Conservation (phyloP, 2,329 filamentous ascomycete genomes). For the Calonectria montana region DNA sequence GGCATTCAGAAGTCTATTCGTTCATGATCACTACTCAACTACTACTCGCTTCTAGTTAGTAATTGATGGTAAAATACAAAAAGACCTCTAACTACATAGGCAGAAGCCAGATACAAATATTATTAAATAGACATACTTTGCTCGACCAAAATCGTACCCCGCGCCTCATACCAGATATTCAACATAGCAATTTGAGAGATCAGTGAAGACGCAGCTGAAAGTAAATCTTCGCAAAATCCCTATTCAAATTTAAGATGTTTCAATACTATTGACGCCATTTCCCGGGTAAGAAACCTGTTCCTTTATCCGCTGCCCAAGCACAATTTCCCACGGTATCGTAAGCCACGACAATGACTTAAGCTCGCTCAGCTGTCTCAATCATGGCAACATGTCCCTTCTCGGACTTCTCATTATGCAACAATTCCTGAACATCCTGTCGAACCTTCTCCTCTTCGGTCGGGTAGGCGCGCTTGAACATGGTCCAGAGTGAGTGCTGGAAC, state of each 20-base stretch:
- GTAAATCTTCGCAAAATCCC: neutral
- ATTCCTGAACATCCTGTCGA: conserved; percentile 16
- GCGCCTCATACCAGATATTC: neutral
- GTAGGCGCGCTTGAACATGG: conserved; percentile 22
- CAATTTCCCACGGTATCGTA: neutral
- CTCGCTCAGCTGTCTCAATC: neutral
- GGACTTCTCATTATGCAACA: conserved; percentile 1
- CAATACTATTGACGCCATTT: neutral
- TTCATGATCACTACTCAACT: too few relatives aligned
- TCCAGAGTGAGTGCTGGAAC: conserved; percentile 19
- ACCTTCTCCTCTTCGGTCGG: conserved; percentile 20
- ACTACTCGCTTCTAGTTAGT: too few relatives aligned
- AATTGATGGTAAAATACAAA: too few relatives aligned
- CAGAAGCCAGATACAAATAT: too few relatives aligned
- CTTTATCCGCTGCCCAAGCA: neutral
- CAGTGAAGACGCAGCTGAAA: neutral
- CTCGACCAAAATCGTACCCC: too few relatives aligned
- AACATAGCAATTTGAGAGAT: neutral
- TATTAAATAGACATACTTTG: too few relatives aligned
- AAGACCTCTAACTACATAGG: too few relatives aligned
- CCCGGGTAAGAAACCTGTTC: neutral
- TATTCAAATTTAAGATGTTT: neutral
- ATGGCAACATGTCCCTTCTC: neutral
- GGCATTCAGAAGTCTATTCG: too few relatives aligned
- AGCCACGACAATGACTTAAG: neutral